phyloP scores from a whole-genome alignment of 2,329 filamentous ascomycete genomes.

The Diaporthe capsici region DNA sequence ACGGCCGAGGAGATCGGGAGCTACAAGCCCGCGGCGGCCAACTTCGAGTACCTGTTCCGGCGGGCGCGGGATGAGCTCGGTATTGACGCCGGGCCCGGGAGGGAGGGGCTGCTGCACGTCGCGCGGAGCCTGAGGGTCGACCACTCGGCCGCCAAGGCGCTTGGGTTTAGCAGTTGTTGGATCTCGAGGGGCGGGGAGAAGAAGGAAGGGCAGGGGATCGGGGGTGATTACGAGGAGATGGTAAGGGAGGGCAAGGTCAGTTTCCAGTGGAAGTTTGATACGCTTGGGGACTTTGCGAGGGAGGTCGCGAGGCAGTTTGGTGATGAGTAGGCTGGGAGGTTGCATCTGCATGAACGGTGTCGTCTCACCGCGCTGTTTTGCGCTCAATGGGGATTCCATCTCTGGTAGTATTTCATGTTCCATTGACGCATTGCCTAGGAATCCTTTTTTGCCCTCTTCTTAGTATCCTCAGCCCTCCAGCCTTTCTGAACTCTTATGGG shows the following conservation, averaged over 20 bases:
- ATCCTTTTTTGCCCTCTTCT: slow-evolving; percentile 39
- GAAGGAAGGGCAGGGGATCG: slow-evolving; percentile 44
- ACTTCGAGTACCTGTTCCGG: slow-evolving; percentile 76
- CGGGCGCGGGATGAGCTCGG: slow-evolving; percentile 68
- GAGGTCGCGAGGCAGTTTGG: slow-evolving; percentile 57
- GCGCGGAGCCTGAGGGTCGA: slow-evolving; percentile 78
- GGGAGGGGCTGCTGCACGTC: slow-evolving; percentile 71
- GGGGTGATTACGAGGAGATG: slow-evolving; percentile 42
- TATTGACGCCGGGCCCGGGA: slow-evolving; percentile 59
- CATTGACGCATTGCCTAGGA: neutral
- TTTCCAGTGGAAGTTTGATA: slow-evolving; percentile 56
- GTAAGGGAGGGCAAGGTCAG: slow-evolving; percentile 48
- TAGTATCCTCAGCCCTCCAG: slow-evolving; percentile 59
- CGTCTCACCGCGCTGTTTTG: neutral
- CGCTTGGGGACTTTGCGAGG: slow-evolving; percentile 55
- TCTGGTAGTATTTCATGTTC: neutral
- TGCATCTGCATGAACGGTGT: neutral
- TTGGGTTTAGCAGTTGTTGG: slow-evolving; percentile 75
- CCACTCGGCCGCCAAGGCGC: slow-evolving; percentile 73
- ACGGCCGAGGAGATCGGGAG: slow-evolving; percentile 79
- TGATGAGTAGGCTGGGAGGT: slow-evolving; percentile 3
- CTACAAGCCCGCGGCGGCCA: slow-evolving; percentile 77
- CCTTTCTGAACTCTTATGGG: slow-evolving; percentile 65
- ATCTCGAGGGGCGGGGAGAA: slow-evolving; percentile 68
- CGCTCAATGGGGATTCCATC: neutral